Evolutionary conservation across 305 asterid genomes (phyloP).

Genomic region (Fraxinus albicans): DNA sequence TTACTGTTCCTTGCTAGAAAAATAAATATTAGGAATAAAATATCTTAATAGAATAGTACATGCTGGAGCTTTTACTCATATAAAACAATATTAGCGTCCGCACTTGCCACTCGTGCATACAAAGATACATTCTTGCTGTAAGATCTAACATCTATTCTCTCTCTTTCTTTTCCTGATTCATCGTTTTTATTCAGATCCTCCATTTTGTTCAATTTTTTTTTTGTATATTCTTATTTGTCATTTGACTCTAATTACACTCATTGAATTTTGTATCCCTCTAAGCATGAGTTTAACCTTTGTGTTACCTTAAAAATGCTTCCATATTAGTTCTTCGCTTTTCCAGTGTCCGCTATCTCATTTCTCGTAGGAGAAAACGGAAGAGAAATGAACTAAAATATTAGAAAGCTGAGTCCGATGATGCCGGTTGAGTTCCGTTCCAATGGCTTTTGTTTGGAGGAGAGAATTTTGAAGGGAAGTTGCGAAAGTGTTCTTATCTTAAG

Average conservation of each 20-base stretch:
- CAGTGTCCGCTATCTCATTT: neutral
- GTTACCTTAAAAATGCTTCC: neutral
- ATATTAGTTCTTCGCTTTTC: neutral
- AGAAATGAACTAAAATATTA: neutral
- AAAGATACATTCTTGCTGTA: neutral
- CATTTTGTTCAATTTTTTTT: neutral
- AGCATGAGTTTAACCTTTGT: neutral
- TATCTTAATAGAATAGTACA: neutral
- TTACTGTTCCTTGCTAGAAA: neutral
- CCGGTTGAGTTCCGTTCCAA: neutral
- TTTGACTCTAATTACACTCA: neutral
- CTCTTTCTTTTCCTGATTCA: neutral
- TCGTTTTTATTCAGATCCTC: neutral
- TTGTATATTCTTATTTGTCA: neutral
- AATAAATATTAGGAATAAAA: neutral
- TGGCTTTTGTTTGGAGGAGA: neutral
- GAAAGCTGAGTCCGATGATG: neutral
- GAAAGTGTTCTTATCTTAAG: slow-evolving; percentile 1
- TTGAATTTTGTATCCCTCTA: neutral
- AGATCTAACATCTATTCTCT: neutral
- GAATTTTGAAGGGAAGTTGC: neutral
- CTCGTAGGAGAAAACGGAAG: neutral
- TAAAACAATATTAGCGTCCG: neutral
- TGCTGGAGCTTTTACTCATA: neutral
- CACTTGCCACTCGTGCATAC: neutral